Conservation (phyloP, 768 basidiomycete genomes). For the Glaciozyma martinii region DNA sequence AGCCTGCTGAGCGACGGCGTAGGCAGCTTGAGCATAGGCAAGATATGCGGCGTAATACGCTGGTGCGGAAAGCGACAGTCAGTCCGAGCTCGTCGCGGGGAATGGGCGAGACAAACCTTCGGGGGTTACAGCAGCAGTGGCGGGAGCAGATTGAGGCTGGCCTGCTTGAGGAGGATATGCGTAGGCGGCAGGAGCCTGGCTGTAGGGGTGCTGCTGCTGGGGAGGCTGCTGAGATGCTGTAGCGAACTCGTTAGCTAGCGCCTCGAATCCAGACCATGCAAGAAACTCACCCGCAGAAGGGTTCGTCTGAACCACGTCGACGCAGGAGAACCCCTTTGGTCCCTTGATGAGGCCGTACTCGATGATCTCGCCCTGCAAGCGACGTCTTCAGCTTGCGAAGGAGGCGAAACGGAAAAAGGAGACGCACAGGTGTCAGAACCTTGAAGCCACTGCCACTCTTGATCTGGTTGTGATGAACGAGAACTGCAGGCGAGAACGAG, state of each 20-base stretch:
- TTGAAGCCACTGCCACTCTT: neutral
- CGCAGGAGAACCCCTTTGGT: neutral
- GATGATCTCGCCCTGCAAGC: neutral
- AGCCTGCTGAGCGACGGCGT: neutral
- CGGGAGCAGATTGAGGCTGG: neutral
- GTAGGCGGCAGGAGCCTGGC: neutral
- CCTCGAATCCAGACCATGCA: neutral
- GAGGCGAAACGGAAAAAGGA: neutral
- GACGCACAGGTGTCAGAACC: neutral
- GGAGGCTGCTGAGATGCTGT: neutral
- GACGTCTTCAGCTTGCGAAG: neutral
- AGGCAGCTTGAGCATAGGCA: neutral
- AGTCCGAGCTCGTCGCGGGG: neutral
- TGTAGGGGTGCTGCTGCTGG: neutral
- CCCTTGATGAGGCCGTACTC: neutral
- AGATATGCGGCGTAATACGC: neutral
- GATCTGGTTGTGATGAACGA: constrained; percentile 2
- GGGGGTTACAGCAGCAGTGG: neutral
- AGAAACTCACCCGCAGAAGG: neutral
- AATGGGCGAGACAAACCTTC: neutral
- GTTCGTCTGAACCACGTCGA: neutral
- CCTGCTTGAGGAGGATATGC: neutral
- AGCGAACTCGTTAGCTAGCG: neutral
- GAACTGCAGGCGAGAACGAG: neutral
- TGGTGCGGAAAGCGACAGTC: neutral